Base-by-base conservation (phyloP, 805 yeast genomes). In the Naumovozyma castellii region DNA sequence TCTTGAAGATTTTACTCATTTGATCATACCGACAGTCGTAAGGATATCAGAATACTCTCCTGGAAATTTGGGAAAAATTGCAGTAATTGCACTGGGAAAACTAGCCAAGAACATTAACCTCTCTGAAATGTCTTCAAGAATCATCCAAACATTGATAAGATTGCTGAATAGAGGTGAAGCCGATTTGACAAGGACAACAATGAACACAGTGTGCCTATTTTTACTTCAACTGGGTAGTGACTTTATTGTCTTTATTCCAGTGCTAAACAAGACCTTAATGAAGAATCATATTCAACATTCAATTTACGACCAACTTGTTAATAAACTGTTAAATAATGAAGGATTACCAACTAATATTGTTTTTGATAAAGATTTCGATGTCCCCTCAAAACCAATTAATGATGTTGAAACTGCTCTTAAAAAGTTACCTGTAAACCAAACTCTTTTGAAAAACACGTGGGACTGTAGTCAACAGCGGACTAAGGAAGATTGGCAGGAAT, bases 401-500 rank as follows among this genome's bases (percentile, higher is more conserved):
- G 56, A 61, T 2, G 50, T 57, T 28, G 59, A 62, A 14, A 38
- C 41, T 4, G 76, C 82, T 1, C 69, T 80, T 2, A 78, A 81
- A 51, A 84, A 84, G 50, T 65, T 90, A 9, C 88, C 95, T 0
- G 75, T 77, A 3, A 77, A 77, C 46, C 80, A 76, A 47, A 69
- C 68, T 39, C 68, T 67, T 6, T 67, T 92, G 50, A 80, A 84
- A 51, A 75, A 76, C 34, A 85, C 88, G 1, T 92, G 98, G 97
- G 95, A 87, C 49, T 82, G 95, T 19, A 75, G 84, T 18, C 90
- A 85, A 48, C 76, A 90, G 47, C 74, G 94, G 38, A 85, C 97
- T 0, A 79, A 80, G 50, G 97, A 88, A 51, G 98, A 92, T 49
- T 92, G 98, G 98, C 90, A 84, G 51, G 97, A 92, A 55, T 92